Percentiles rank a stretch among this genome's conserved stretches.
Conservation (phyloP, 768 basidiomycete genomes). For the Psilocybe cubensis region DNA sequence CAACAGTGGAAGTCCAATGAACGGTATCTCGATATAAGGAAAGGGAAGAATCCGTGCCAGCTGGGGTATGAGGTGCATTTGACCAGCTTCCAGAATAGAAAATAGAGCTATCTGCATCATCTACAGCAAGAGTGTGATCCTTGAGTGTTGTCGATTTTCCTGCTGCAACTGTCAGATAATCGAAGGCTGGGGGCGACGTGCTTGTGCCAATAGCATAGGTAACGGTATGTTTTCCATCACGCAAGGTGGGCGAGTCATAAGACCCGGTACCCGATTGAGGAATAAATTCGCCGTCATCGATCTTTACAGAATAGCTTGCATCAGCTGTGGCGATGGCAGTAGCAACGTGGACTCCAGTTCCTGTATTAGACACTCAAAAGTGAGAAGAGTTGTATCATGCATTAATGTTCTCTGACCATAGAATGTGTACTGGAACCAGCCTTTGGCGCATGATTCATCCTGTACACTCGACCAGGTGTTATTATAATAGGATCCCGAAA, state of each 20-base stretch:
- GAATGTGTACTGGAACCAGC: conserved; percentile 45
- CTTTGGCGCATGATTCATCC: conserved; percentile 31
- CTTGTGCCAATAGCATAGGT: conserved; percentile 31
- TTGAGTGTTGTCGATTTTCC: conserved; percentile 37
- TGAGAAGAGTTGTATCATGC: neutral
- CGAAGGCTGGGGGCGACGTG: conserved; percentile 34
- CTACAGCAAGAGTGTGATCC: conserved; percentile 38
- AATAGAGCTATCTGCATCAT: conserved; percentile 35
- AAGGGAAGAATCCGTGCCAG: conserved; percentile 28
- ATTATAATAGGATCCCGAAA: conserved; percentile 39
- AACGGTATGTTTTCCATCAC: conserved; percentile 41
- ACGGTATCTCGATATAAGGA: conserved; percentile 34
- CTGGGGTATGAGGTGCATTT: conserved; percentile 18
- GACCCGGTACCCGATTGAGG: conserved; percentile 31
- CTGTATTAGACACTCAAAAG: conserved; percentile 15
- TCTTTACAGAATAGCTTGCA: conserved; percentile 35
- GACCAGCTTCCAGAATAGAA: conserved; percentile 40
- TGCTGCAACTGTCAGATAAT: conserved; percentile 43
- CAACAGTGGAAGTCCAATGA: conserved; percentile 39
- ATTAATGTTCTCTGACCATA: conserved; percentile 28
- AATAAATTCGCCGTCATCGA: conserved; percentile 38
- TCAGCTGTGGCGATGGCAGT: conserved; percentile 25
- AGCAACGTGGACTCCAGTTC: conserved; percentile 34
- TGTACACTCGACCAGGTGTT: conserved; percentile 42
- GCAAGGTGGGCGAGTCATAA: conserved; percentile 34